These are phyloP conservation scores for Prunella vulgaris DNA, from an alignment of 257 asterid species.

Conservation along the genomic window DNA sequence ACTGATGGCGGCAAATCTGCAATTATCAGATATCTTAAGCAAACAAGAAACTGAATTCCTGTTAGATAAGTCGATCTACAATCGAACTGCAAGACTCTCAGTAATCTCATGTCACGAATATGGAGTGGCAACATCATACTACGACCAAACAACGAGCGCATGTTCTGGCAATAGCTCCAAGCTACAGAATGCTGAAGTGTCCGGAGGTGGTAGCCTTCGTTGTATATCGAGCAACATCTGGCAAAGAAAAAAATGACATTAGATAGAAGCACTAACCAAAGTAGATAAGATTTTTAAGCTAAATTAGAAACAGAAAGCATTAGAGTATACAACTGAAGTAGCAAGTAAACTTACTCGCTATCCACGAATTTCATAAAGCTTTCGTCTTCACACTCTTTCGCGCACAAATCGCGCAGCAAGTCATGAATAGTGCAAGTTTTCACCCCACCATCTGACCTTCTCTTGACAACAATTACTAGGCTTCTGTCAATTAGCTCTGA, in stretches of 20 bases:
- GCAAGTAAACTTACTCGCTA: background rate
- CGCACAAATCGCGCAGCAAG: background rate
- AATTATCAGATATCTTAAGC: background rate
- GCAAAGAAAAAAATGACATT: background rate
- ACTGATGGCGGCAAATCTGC: background rate
- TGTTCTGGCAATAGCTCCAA: background rate
- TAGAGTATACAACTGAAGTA: background rate
- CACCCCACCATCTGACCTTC: background rate
- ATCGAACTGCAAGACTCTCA: slow-evolving; percentile 12
- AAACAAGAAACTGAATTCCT: background rate
- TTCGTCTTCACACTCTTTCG: background rate
- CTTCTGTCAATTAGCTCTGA: background rate
- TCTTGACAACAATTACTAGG: background rate
- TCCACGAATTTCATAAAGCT: background rate
- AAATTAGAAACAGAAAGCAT: background rate
- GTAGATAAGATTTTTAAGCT: too few species aligned
- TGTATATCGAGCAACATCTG: background rate
- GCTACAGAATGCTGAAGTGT: too few species aligned
- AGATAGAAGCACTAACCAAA: too few species aligned
- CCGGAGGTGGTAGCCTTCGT: background rate
- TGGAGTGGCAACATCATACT: background rate
- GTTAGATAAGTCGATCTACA: background rate
- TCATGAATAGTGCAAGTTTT: background rate
- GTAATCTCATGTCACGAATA: slow-evolving; percentile 11
- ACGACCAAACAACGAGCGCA: slow-evolving; percentile 13